Percentiles rank a stretch among this genome's conserved stretches.
Conservation (phyloP, 1,284 basidiomycete genomes). For the Heterobasidion annosum region DNA sequence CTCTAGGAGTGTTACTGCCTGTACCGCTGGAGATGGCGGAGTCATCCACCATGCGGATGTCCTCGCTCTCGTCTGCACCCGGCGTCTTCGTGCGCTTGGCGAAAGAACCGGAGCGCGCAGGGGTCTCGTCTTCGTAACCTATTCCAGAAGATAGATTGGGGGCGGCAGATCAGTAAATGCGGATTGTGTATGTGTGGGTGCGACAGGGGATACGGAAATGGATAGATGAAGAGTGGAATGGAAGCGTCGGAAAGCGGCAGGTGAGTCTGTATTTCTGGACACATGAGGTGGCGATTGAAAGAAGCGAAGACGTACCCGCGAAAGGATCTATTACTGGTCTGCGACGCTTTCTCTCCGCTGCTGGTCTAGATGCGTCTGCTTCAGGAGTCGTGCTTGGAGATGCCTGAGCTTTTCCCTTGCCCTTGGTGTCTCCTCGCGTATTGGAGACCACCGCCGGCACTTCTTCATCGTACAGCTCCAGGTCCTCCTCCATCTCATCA, state of each 20-base stretch:
- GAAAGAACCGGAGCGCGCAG: neutral
- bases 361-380: conserved; percentile 10
- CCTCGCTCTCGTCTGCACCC: neutral
- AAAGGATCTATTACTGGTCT: conserved; percentile 53
- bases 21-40: neutral
- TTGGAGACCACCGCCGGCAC: conserved; percentile 29
- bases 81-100: neutral
- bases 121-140: neutral
- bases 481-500: conserved; percentile 31
- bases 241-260: neutral
- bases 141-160: neutral
- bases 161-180: neutral
- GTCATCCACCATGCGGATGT: neutral
- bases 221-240: neutral
- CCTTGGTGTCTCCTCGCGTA: conserved; percentile 15
- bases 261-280: conserved; percentile 13
- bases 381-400: conserved; percentile 11
- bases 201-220: neutral
- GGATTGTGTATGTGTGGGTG: neutral
- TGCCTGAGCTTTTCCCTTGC: conserved; percentile 35
- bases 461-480: conserved; percentile 24
- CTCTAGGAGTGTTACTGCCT: neutral
- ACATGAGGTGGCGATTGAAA: neutral
- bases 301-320: conserved; percentile 35
- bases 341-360: conserved; percentile 32